Conservation (phyloP, 306 rosid genomes). For the barrel medic (Medicago truncatula) region MtrunA17r5.0-ANR NC_053049.1:36145001-36145500, state of each 20-base stretch:
- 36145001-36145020: slow-evolving; percentile 25
- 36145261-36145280: slow-evolving; percentile 65
- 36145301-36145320: slow-evolving; percentile 74
- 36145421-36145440: neutral
- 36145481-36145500: neutral
- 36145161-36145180: slow-evolving; percentile 80
- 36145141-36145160: slow-evolving; percentile 84
- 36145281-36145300: slow-evolving; percentile 84
- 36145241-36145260: slow-evolving; percentile 68
- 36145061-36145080: slow-evolving; percentile 25
- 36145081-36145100: slow-evolving; percentile 16
- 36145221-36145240: slow-evolving; percentile 84
- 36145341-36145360: slow-evolving; percentile 72
- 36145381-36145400: slow-evolving; percentile 4
- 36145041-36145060: slow-evolving; percentile 3
- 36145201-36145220: slow-evolving; percentile 87
- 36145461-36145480: slow-evolving; percentile 12
- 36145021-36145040: slow-evolving; percentile 10
- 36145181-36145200: slow-evolving; percentile 76
- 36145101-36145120: slow-evolving; percentile 31
- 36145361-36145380: slow-evolving; percentile 39
- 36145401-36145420: slow-evolving; percentile 17
- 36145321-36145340: slow-evolving; percentile 81
- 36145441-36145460: neutral
- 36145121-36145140: slow-evolving; percentile 31